These are phyloP conservation scores for Pestalotiopsis sp. DNA, from an alignment of 2,329 filamentous ascomycete species.

Conservation along the genomic window DNA sequence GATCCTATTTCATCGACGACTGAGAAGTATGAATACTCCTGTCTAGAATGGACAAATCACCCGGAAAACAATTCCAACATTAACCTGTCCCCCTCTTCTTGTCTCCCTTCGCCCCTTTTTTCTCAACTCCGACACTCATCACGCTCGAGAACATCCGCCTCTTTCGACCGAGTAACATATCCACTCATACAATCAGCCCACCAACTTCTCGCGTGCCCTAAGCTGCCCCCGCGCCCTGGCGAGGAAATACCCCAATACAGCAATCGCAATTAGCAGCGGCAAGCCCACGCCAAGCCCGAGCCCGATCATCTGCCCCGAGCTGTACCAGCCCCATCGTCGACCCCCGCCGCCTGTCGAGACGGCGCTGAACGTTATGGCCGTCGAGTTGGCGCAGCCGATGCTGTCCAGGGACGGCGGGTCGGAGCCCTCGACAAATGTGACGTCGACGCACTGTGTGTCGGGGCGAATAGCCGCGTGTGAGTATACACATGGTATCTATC, in stretches of 20 bases:
- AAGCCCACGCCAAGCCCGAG: constrained; percentile 3
- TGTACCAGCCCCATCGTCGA: neutral
- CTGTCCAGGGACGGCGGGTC: constrained; percentile 33
- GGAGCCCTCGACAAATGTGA: constrained; percentile 6
- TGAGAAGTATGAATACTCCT: no score
- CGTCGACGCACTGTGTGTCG: constrained; percentile 10
- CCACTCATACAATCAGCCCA: neutral
- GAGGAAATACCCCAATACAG: neutral
- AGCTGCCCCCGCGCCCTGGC: neutral
- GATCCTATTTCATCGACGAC: no score
- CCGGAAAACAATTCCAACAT: no score
- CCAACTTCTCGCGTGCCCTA: neutral
- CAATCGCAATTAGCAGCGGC: neutral
- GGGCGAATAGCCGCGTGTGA: neutral
- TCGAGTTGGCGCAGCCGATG: constrained; percentile 64
- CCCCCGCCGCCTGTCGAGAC: neutral
- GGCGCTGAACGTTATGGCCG: constrained; percentile 51
- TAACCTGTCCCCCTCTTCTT: neutral
- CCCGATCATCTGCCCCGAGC: constrained; percentile 6
- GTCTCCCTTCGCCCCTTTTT: neutral
- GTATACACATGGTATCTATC: no score
- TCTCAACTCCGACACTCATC: neutral
- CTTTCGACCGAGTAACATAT: neutral
- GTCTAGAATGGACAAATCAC: no score
- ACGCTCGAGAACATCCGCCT: neutral